A percentile compares a stretch with the other conserved stretches of the same genome.
Conservation (phyloP, 163 green algal genomes). For the Chlamydomonas reinhardtii region DNA sequence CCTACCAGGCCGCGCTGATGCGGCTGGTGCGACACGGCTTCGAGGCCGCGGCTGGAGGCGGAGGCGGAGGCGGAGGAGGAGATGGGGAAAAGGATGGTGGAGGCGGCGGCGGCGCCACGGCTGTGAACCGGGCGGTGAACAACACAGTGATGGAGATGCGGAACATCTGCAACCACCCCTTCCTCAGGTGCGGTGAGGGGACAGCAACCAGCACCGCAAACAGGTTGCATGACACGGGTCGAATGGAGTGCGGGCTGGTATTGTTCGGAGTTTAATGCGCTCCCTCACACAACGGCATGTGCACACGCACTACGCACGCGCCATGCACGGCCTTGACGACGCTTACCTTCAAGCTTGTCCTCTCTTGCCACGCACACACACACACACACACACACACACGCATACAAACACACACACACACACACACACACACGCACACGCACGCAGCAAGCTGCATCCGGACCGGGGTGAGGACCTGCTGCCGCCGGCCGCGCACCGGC, state of each 20-base stretch:
- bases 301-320: no score
- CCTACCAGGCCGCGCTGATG: slow-evolving; percentile 80
- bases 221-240: no score
- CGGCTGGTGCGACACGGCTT: slow-evolving; percentile 61
- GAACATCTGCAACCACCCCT: slow-evolving; percentile 91
- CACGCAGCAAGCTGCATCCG: slow-evolving; percentile 73
- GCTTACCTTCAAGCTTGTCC: no score
- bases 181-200: slow-evolving; percentile 67
- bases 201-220: no score
- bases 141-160: slow-evolving; percentile 92
- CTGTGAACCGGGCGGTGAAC: slow-evolving; percentile 64
- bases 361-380: no score
- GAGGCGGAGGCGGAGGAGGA: not conserved
- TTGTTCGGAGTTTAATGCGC: no score
- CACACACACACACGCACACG: not conserved
- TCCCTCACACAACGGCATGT: no score
- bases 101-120: not conserved
- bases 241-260: no score
- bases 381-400: no score
- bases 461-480: slow-evolving; percentile 66
- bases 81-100: not conserved
- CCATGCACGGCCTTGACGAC: no score
- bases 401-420: no score
- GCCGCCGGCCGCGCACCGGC: slow-evolving; percentile 9
- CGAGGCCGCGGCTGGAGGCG: not conserved